Percentiles rank a stretch among this genome's conserved stretches.
These are phyloP conservation scores for Hypoxylon fuscum DNA, from an alignment of 495 filamentous ascomycete genomes.

Conservation along the genomic window DNA sequence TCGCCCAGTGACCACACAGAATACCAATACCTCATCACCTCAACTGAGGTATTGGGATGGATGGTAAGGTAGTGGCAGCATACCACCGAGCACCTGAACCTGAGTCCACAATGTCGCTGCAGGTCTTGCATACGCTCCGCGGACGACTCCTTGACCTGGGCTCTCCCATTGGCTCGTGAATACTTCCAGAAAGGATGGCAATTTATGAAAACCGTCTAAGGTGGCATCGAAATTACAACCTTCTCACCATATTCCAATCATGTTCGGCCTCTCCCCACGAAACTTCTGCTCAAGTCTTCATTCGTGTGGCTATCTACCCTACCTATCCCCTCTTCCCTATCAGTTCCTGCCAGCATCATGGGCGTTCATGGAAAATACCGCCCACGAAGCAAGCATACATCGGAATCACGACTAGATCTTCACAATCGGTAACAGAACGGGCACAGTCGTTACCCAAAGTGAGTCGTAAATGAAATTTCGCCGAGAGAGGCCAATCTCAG, in stretches of 20 bases:
- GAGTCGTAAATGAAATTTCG: neutral
- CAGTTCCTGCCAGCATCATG: slow-evolving; percentile 23
- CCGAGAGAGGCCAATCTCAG: neutral
- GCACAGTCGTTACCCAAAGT: neutral
- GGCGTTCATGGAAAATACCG: slow-evolving; percentile 31
- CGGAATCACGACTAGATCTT: slow-evolving; percentile 4
- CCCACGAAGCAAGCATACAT: slow-evolving; percentile 16
- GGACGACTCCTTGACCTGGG: slow-evolving; percentile 16
- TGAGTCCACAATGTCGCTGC: slow-evolving; percentile 35
- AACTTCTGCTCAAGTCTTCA: slow-evolving; percentile 14
- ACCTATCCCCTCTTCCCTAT: slow-evolving; percentile 20
- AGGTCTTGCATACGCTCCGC: slow-evolving; percentile 35
- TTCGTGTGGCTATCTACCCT: slow-evolving; percentile 27
- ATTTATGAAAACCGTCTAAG: slow-evolving; percentile 46
- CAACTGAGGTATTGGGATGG: slow-evolving; percentile 10
- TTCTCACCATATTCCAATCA: slow-evolving; percentile 44
- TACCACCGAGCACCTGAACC: slow-evolving; percentile 31
- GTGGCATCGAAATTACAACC: slow-evolving; percentile 47
- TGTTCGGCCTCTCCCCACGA: slow-evolving; percentile 29
- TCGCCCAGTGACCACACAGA: slow-evolving; percentile 3
- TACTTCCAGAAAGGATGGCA: slow-evolving; percentile 41
- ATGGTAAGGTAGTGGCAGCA: slow-evolving; percentile 16
- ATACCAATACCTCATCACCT: slow-evolving; percentile 1
- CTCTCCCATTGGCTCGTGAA: slow-evolving; percentile 33
- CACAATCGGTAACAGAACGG: slow-evolving; percentile 7